Conservation (phyloP, 805 yeast genomes). For the Spathaspora passalidarum region DNA sequence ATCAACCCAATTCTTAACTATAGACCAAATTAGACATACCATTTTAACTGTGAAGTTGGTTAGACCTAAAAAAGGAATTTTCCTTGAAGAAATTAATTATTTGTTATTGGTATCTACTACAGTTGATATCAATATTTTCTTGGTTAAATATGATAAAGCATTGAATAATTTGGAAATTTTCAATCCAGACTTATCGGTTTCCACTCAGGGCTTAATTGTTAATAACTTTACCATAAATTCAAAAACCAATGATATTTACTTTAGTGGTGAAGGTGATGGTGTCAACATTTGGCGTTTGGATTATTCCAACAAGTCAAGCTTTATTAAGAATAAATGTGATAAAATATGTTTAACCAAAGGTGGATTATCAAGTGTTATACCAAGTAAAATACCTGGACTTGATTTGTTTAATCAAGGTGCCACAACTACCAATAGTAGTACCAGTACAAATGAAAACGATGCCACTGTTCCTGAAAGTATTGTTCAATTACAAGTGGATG, state of each 20-base stretch:
- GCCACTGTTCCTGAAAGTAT: constrained; percentile 50
- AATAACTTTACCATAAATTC: constrained; percentile 58
- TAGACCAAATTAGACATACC: constrained; percentile 78
- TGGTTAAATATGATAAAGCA: constrained; percentile 52
- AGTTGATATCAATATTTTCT: constrained; percentile 71
- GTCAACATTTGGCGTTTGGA: constrained; percentile 82
- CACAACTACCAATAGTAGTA: constrained; percentile 10
- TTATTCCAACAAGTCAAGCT: constrained; percentile 78
- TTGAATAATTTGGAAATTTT: constrained; percentile 59
- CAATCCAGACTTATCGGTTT: constrained; percentile 79
- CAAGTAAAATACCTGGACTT: constrained; percentile 33
- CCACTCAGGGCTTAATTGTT: constrained; percentile 75
- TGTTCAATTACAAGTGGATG: constrained; percentile 68
- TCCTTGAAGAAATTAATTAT: constrained; percentile 72
- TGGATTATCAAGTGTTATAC: constrained; percentile 43
- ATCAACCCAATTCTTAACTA: constrained; percentile 61
- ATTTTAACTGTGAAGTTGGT: constrained; percentile 74
- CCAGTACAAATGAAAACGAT: constrained; percentile 3
- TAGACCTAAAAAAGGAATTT: constrained; percentile 78
- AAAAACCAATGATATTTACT: constrained; percentile 74
- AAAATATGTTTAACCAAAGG: constrained; percentile 78
- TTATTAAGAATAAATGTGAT: constrained; percentile 81
- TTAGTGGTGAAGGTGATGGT: constrained; percentile 78
- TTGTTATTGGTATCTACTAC: constrained; percentile 78
- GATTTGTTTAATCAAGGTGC: constrained; percentile 22